phyloP scores from a whole-genome alignment of 805 yeast genomes.

The Wickerhamomyces bovis region DNA sequence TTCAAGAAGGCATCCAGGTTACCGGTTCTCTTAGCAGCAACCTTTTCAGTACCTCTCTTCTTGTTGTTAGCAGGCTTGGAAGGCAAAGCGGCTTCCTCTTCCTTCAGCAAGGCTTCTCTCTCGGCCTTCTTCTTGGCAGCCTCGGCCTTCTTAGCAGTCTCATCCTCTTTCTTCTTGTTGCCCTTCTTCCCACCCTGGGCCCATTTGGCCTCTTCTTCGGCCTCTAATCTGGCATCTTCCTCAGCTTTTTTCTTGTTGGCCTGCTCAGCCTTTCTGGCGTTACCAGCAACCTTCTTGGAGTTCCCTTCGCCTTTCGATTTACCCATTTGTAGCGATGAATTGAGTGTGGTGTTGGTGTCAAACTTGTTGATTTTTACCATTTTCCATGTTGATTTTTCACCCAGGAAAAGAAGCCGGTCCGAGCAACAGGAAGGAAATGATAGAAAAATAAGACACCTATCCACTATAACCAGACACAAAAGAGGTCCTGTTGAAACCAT shows the following conservation, averaged over 20 bases:
- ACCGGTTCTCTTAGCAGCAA: constrained; percentile 53
- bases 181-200: constrained; percentile 64
- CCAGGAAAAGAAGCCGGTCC: neutral
- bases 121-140: constrained; percentile 79
- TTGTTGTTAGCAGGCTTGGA: constrained; percentile 45
- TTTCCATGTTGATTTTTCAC: neutral
- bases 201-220: constrained; percentile 61
- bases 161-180: constrained; percentile 64
- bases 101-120: constrained; percentile 58
- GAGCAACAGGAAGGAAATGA: too few species aligned
- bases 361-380: too few species aligned
- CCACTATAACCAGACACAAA: too few species aligned
- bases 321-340: neutral
- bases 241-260: constrained; percentile 53
- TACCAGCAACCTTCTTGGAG: constrained; percentile 54
- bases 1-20: constrained; percentile 65
- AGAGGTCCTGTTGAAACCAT: neutral
- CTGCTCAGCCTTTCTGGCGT: constrained; percentile 60
- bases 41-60: constrained; percentile 63
- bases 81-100: constrained; percentile 61
- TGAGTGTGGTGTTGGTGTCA: neutral
- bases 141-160: constrained; percentile 64
- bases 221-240: constrained; percentile 39
- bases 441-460: too few species aligned
- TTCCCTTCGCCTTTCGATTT: constrained; percentile 37